Base-by-base conservation (phyloP, 1,139 yeast species). In the Zhuliangozyma parablackwelliae region DNA sequence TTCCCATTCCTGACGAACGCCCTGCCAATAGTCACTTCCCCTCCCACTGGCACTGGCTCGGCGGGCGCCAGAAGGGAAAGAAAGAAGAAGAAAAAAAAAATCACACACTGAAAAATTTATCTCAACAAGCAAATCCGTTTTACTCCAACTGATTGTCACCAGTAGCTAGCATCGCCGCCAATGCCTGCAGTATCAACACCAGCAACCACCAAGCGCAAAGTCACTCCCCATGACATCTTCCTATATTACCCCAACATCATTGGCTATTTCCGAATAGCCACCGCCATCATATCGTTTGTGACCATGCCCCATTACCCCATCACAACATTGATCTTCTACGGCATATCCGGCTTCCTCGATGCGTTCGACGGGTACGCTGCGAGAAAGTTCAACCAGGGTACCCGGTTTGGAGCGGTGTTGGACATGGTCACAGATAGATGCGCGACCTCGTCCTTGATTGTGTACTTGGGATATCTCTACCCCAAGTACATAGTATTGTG, bases 371-470 rank as follows among this genome's bases (percentile, higher is more conserved):
- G 99, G 5, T 82, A 84, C 41, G 96, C 96, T 37, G 99, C 99
- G 8, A 76, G 99, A 44, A 77, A 76, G 53, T 88, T 71, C 59
- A 79, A 85, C 56, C 99, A 94, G 61, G 86, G 96, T 11, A 87
- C 97, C 28, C 76, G 79, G 48, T 88, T 89, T 52, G 99, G 98
- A 27, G 97, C 98, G 10, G 96, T 94, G 20, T 73, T 94, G 52
- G 99, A 94, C 63, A 94, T 94, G 99, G 97, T 94, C 28, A 92
- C 98, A 24, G 99, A 94, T 57, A 75, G 99, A 56, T 92, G 97
- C 58, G 92, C 98, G 21, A 94, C 99, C 0, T 79, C 95, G 10
- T 85, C 96, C 20, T 72, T 94, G 53, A 81, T 89, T 49, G 89
- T 95, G 57, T 92, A 78, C 60, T 71, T 94, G 43, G 79, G 94